Evolutionary conservation across 108 stramenopile genomes (phyloP), one percentile per base, ranked within the genome.

Genomic region (Cyclotella sp.): DNA sequence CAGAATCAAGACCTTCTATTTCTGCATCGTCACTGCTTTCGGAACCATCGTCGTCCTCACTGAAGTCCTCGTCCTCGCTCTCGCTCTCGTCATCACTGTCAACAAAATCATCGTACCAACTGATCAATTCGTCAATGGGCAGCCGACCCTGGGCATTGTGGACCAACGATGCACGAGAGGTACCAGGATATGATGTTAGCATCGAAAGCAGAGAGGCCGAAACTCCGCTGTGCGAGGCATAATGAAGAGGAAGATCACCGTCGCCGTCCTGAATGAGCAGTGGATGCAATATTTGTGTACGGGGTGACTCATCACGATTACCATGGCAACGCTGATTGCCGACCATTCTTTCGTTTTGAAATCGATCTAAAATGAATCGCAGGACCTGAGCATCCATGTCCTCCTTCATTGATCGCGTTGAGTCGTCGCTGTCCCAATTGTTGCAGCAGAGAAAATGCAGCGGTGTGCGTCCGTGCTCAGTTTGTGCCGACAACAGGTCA

Each of bases 161-260:
- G 39, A 63, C 58, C 9, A 53, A 41, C 42, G 70, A 42, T 47
- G 78, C 59, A 24, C 58, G 22, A 18, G 39, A 39, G 34, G 64
- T 63, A 10, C 70, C 70, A 27, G 58, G 39, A 7, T 63, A 26
- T 39, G 43, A 10, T 43, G 78, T 79, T 7, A 79, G 58, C 12
- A 54, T n/a, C 0, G 16, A 9, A 11, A 79, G 65, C 8, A 67
- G 29, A 13, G 24, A 30, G 18, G 66, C n/a, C 18, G 62, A 27
- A 3, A 59, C 78, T 18, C 78, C 71, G 26, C 51, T 73, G 40
- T 65, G 46, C 18, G 34, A 27, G 9, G 78, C 78, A 59, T 57
- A 79, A 68, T 79, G 78, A 51, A 79, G 59, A n/a, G 78, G 66
- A 30, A 73, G 64, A 18, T 73, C 78, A 29, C 78, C 78, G 26